Conservation (phyloP, 2,329 filamentous ascomycete genomes). For the Celoporthe dispersa region DNA sequence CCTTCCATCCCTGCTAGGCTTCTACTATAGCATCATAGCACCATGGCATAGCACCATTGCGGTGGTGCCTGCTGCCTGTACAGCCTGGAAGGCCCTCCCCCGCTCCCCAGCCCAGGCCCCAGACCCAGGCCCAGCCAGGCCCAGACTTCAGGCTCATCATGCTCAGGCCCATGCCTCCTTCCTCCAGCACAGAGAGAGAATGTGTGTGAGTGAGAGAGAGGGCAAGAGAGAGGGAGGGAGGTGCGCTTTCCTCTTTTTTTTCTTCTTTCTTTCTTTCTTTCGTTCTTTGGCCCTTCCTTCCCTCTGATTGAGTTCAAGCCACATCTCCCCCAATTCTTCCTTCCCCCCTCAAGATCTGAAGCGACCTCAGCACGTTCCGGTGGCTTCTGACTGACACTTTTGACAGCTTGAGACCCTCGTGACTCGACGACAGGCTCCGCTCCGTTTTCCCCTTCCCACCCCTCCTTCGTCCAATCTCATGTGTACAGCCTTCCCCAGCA, state of each 20-base stretch:
- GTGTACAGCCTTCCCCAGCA: background rate
- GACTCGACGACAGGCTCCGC: background rate
- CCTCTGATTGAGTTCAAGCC: slow-evolving; percentile 11
- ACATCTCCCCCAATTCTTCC: slow-evolving; percentile 11
- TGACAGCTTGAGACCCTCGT: background rate
- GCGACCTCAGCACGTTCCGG: background rate
- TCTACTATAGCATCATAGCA: background rate
- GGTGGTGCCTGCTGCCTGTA: background rate
- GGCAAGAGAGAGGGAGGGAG: too few species aligned
- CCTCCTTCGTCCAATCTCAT: background rate
- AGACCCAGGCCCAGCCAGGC: background rate
- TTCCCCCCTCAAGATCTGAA: slow-evolving; percentile 8
- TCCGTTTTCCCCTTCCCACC: background rate
- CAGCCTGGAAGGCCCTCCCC: background rate
- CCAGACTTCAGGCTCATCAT: background rate
- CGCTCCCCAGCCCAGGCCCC: background rate
- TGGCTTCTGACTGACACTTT: slow-evolving; percentile 4
- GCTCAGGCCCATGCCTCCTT: background rate
- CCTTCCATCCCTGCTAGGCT: background rate
- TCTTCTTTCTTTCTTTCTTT: too few species aligned
- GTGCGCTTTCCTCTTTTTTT: too few species aligned
- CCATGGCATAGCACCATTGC: background rate
- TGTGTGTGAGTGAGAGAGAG: too few species aligned
- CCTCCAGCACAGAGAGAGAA: background rate
- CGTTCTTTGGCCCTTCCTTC: too few species aligned